These are phyloP conservation scores for Claviceps citrina DNA, from an alignment of 2,329 filamentous ascomycete genomes.

Conservation along the genomic window DNA sequence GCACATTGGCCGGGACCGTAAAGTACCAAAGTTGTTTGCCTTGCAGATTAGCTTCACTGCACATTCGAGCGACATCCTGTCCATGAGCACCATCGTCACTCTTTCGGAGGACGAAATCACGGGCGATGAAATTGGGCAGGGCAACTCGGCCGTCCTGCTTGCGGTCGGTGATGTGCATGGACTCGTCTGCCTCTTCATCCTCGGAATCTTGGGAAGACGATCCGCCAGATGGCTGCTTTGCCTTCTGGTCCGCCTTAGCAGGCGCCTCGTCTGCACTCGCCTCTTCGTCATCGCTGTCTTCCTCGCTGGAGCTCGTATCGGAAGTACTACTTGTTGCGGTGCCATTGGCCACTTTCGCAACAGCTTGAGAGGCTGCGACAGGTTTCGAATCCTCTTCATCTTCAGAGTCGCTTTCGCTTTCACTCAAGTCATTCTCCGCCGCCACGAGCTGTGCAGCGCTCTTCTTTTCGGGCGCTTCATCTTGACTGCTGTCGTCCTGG, in stretches of 20 bases:
- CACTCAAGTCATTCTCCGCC: slow-evolving; percentile 4
- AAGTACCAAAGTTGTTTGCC: slow-evolving; percentile 74
- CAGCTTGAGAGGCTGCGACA: slow-evolving; percentile 9
- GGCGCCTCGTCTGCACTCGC: slow-evolving; percentile 4
- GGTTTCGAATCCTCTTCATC: slow-evolving; percentile 2
- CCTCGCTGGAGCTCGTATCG: slow-evolving; percentile 12
- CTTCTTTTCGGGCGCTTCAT: slow-evolving; percentile 10
- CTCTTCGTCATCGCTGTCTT: slow-evolving; percentile 12
- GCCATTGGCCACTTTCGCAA: slow-evolving; percentile 9
- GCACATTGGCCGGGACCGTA: slow-evolving; percentile 52
- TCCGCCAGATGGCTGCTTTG: neutral
- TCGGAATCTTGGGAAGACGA: slow-evolving; percentile 9
- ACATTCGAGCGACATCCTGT: slow-evolving; percentile 36
- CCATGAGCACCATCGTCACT: slow-evolving; percentile 22
- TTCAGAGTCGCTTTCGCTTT: slow-evolving; percentile 14
- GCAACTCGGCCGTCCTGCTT: slow-evolving; percentile 20
- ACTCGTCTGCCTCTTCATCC: slow-evolving; percentile 22
- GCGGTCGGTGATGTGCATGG: slow-evolving; percentile 23
- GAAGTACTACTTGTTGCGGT: slow-evolving; percentile 6
- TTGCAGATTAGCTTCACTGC: slow-evolving; percentile 41
- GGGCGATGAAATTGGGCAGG: slow-evolving; percentile 30
- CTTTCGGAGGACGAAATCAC: slow-evolving; percentile 39
- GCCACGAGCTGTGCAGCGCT: neutral
- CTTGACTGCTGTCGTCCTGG: neutral
- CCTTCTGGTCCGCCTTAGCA: neutral